Percentiles rank a stretch among this genome's conserved stretches.
Conservation (phyloP, 129 eudicot species). For the Daucus carota region DH1_v3.0 NC_030386.2:19511501-19512000, state of each 20-base stretch:
- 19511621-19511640: neutral
- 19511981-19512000: conserved; percentile 1
- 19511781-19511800: neutral
- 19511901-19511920: neutral
- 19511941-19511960: neutral
- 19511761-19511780: neutral
- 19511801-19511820: neutral
- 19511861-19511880: neutral
- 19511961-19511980: neutral
- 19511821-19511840: neutral
- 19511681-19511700: conserved; percentile 5
- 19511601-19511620: neutral
- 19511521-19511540: neutral
- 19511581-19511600: conserved; percentile 1
- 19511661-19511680: conserved; percentile 7
- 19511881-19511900: neutral
- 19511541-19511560: neutral
- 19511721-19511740: conserved; percentile 4
- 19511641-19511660: neutral
- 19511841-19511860: conserved; percentile 9
- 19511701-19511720: neutral
- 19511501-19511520: neutral
- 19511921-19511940: neutral
- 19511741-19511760: neutral
- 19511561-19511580: neutral